phyloP scores from a whole-genome alignment of 495 filamentous ascomycete species.

The Neurospora terricola region DNA sequence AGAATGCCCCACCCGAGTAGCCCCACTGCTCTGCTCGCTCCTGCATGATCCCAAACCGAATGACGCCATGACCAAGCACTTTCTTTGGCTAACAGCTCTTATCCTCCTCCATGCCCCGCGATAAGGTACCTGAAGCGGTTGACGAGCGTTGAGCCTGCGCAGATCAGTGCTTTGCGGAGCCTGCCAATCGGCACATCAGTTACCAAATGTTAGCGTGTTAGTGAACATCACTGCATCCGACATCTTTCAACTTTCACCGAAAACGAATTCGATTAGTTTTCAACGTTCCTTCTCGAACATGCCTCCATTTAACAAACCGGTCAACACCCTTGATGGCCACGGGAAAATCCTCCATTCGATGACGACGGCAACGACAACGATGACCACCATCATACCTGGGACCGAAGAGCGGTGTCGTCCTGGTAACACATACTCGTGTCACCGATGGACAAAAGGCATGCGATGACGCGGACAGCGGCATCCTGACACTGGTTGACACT shows the following conservation, averaged over 20 bases:
- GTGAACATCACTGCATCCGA: not conserved
- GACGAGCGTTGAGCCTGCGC: not conserved
- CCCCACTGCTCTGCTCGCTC: not conserved
- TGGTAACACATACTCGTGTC: not conserved
- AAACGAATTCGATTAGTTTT: not conserved
- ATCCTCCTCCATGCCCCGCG: not conserved
- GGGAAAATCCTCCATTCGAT: not conserved
- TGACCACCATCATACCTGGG: not conserved
- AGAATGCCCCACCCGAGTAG: not conserved
- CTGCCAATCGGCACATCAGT: not conserved
- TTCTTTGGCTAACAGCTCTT: not conserved
- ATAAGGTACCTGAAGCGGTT: not conserved
- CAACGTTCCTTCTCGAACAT: not conserved
- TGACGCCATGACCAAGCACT: not conserved
- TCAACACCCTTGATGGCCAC: not conserved
- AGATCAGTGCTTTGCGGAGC: not conserved
- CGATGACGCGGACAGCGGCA: not conserved
- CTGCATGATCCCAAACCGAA: not conserved
- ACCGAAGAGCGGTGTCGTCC: not conserved
- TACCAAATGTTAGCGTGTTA: not conserved
- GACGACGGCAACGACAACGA: not conserved
- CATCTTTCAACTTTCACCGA: not conserved
- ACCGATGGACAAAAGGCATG: not conserved
- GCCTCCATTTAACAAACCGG: not conserved
- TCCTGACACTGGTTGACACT: not conserved